Percentiles rank a stretch among this genome's conserved stretches.
Conservation (phyloP, 2,329 filamentous ascomycete genomes). For the Arthrobotrys megalospora region DNA sequence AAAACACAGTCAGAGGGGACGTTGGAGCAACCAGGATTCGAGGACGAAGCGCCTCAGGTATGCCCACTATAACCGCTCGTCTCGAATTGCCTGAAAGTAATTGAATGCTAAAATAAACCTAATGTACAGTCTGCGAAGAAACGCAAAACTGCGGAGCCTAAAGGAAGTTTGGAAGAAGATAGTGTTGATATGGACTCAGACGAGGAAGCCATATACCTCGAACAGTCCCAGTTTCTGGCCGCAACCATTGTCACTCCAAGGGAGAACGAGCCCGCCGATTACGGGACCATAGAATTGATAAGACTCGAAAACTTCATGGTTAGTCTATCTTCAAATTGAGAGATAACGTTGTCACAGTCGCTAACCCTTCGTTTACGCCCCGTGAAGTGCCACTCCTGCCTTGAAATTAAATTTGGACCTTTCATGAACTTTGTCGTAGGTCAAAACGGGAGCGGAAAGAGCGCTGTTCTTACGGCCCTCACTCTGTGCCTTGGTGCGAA, state of each 20-base stretch:
- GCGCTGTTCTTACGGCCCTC: conserved; percentile 91
- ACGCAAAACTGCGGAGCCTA: conserved; percentile 14
- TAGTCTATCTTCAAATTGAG: background rate
- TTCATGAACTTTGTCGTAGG: conserved; percentile 98
- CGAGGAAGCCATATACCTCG: conserved; percentile 51
- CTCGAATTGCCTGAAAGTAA: background rate
- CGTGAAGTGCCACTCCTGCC: conserved; percentile 82
- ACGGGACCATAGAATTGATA: conserved; percentile 51
- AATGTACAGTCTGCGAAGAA: conserved; percentile 29
- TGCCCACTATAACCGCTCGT: background rate
- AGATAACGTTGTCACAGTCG: background rate
- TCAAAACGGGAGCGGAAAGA: conserved; percentile 98
- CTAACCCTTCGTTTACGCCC: background rate
- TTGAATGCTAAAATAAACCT: background rate
- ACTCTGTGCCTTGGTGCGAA: conserved; percentile 96
- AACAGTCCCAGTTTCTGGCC: conserved; percentile 44
- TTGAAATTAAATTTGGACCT: conserved; percentile 88
- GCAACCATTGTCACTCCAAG: background rate
- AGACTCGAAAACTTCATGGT: conserved; percentile 59
- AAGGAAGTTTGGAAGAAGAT: conserved; percentile 2
- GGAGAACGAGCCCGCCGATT: conserved; percentile 53
- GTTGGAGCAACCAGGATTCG: background rate
- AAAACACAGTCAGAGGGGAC: conserved; percentile 5
- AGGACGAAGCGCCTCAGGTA: conserved; percentile 22
- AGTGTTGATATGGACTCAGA: conserved; percentile 25